Conservation (phyloP, 2,329 filamentous ascomycete genomes). For the Fusarium transvaalense region DNA sequence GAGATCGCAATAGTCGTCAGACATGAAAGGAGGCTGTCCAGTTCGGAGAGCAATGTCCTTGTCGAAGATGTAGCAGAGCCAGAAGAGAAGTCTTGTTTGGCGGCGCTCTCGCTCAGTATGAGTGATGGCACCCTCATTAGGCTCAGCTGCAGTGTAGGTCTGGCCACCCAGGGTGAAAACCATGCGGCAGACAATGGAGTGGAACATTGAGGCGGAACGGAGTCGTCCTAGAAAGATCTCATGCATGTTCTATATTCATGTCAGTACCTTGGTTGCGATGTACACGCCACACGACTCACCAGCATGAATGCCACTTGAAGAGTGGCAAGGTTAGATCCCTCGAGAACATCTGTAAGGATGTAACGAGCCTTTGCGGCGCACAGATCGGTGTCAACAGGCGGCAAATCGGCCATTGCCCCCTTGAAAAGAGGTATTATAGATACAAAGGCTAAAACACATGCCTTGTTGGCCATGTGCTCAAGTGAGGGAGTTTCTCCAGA, state of each 20-base stretch:
- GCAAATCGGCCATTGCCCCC: constrained; percentile 17
- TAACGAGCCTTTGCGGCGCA: constrained; percentile 58
- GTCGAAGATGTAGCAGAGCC: constrained; percentile 67
- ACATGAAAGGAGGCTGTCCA: constrained; percentile 65
- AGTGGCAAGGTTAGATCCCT: constrained; percentile 58
- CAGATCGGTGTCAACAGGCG: constrained; percentile 55
- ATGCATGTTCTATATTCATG: constrained; percentile 54
- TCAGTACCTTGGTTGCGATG: background rate
- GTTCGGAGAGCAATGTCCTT: constrained; percentile 68
- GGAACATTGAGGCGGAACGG: constrained; percentile 59
- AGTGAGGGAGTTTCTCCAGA: constrained; percentile 26
- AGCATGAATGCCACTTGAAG: constrained; percentile 62
- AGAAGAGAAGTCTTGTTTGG: constrained; percentile 62
- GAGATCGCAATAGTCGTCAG: constrained; percentile 54
- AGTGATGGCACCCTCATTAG: constrained; percentile 26
- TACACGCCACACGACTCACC: constrained; percentile 52
- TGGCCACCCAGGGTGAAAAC: constrained; percentile 65
- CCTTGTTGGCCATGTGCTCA: constrained; percentile 55
- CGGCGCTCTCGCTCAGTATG: constrained; percentile 47
- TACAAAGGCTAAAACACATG: constrained; percentile 64
- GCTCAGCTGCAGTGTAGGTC: constrained; percentile 36
- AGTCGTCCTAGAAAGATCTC: constrained; percentile 61
- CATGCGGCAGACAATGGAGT: constrained; percentile 60
- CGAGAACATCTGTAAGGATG: constrained; percentile 58
- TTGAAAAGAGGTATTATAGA: constrained; percentile 51